phyloP scores from a whole-genome alignment of 83 land plant species.

The Picea abies region DNA sequence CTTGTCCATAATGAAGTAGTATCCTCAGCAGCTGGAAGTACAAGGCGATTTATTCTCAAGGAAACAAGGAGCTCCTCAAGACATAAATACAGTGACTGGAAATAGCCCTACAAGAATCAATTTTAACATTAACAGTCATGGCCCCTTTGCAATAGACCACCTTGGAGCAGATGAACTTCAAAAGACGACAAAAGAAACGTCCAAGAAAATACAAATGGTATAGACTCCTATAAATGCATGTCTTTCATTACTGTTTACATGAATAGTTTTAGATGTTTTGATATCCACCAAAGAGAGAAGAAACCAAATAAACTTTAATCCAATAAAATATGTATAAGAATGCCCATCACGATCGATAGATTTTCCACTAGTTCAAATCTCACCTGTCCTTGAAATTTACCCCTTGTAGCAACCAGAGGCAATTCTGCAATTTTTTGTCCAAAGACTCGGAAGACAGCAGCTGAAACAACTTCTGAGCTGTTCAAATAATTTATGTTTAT shows the following conservation, averaged over 20 bases:
- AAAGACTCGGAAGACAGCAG: slow-evolving; percentile 75
- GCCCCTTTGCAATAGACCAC: background rate
- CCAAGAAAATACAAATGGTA: background rate
- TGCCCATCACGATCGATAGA: background rate
- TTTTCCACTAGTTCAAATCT: slow-evolving; percentile 3
- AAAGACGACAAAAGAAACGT: background rate
- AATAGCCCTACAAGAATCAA: slow-evolving; percentile 60
- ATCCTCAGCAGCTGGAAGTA: slow-evolving; percentile 85
- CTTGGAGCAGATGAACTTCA: background rate
- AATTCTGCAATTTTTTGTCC: slow-evolving; percentile 79
- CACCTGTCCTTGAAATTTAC: slow-evolving; percentile 67
- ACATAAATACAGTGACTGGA: slow-evolving; percentile 63
- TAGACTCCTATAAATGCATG: background rate
- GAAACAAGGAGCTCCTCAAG: slow-evolving; percentile 59
- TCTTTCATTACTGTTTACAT: background rate
- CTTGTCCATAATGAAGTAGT: slow-evolving; percentile 81
- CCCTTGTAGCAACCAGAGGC: slow-evolving; percentile 83
- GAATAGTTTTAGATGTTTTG: background rate
- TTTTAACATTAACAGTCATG: background rate
- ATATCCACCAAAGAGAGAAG: background rate
- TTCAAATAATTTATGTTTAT: slow-evolving; percentile 14
- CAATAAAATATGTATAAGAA: background rate
- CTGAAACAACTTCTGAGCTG: slow-evolving; percentile 80
- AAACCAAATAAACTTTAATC: background rate
- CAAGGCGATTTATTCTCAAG: slow-evolving; percentile 53